phyloP scores from a whole-genome alignment of 805 yeast species.

The Lipomyces starkeyi region DNA sequence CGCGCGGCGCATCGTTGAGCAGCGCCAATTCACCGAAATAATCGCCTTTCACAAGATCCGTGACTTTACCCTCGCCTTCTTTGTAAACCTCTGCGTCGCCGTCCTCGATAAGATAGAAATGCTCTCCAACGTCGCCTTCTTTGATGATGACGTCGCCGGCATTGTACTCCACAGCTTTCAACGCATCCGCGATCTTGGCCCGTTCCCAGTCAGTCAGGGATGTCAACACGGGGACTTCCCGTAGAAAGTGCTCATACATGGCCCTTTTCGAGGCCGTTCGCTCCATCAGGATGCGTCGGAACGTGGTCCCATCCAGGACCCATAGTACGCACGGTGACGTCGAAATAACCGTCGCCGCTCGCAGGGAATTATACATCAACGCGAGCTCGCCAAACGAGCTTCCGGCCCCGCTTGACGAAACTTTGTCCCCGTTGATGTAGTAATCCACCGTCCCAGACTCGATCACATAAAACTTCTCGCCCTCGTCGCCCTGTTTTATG shows the following conservation, averaged over 20 bases:
- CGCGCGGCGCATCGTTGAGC: slow-evolving; percentile 88
- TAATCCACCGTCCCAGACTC: slow-evolving; percentile 86
- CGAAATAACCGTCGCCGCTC: slow-evolving; percentile 93
- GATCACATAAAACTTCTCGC: slow-evolving; percentile 87
- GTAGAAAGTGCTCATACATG: slow-evolving; percentile 86
- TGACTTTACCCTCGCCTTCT: slow-evolving; percentile 64
- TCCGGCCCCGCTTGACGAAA: slow-evolving; percentile 80
- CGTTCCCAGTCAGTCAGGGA: slow-evolving; percentile 79
- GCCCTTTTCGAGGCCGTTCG: slow-evolving; percentile 88
- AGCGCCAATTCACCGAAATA: slow-evolving; percentile 97
- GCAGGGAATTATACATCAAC: slow-evolving; percentile 94
- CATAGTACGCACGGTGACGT: slow-evolving; percentile 68
- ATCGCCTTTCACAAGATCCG: slow-evolving; percentile 73
- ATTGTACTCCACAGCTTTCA: slow-evolving; percentile 73
- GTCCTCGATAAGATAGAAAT: slow-evolving; percentile 74
- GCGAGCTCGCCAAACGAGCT: slow-evolving; percentile 97
- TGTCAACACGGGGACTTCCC: slow-evolving; percentile 81
- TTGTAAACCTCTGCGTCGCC: slow-evolving; percentile 82
- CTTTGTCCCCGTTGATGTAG: slow-evolving; percentile 70
- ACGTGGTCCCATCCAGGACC: slow-evolving; percentile 93
- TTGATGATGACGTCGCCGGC: slow-evolving; percentile 75
- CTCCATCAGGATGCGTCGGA: slow-evolving; percentile 87
- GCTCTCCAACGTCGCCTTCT: slow-evolving; percentile 86
- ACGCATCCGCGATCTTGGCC: slow-evolving; percentile 92
- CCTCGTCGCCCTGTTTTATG: slow-evolving; percentile 91